Percentiles rank a stretch among this genome's conserved stretches.
Conservation (phyloP, 768 basidiomycete species). For the Tylopilus sp. region DNA sequence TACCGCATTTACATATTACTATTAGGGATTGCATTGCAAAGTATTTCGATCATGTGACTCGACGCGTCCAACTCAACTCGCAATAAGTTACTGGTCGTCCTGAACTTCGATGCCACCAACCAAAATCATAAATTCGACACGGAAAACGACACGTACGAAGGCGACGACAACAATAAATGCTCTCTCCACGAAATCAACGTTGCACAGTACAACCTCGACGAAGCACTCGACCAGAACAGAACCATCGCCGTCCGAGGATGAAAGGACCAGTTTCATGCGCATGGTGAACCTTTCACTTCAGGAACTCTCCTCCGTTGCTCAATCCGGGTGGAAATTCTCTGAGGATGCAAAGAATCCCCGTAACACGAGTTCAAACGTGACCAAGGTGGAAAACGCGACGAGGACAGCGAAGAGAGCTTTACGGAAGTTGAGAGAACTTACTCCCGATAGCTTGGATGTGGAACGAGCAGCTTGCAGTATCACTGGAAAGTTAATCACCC, state of each 20-base stretch:
- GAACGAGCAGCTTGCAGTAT: slow-evolving; percentile 72
- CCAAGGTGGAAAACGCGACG: slow-evolving; percentile 33
- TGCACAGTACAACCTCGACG: slow-evolving; percentile 26
- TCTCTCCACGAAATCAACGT: slow-evolving; percentile 16
- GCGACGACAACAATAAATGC: background rate
- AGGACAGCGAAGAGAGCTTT: slow-evolving; percentile 44
- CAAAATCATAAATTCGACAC: slow-evolving; percentile 1
- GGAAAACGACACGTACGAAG: slow-evolving; percentile 16
- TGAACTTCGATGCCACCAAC: slow-evolving; percentile 1
- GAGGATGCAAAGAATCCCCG: slow-evolving; percentile 25
- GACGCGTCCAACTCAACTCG: background rate
- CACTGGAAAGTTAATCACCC: slow-evolving; percentile 57
- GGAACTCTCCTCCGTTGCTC: slow-evolving; percentile 45
- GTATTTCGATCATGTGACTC: background rate
- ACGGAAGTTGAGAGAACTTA: slow-evolving; percentile 41
- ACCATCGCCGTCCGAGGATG: slow-evolving; percentile 30
- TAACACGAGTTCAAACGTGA: slow-evolving; percentile 23
- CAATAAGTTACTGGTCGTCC: no score
- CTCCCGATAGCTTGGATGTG: slow-evolving; percentile 53
- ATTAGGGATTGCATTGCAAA: no score
- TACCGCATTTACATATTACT: no score
- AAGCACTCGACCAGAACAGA: slow-evolving; percentile 18
- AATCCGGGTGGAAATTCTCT: slow-evolving; percentile 56
- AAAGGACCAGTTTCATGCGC: slow-evolving; percentile 52
- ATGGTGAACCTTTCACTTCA: slow-evolving; percentile 62